These are phyloP conservation scores for Taphrina flavorubra DNA, from an alignment of 1,139 yeast genomes.

Conservation along the genomic window DNA sequence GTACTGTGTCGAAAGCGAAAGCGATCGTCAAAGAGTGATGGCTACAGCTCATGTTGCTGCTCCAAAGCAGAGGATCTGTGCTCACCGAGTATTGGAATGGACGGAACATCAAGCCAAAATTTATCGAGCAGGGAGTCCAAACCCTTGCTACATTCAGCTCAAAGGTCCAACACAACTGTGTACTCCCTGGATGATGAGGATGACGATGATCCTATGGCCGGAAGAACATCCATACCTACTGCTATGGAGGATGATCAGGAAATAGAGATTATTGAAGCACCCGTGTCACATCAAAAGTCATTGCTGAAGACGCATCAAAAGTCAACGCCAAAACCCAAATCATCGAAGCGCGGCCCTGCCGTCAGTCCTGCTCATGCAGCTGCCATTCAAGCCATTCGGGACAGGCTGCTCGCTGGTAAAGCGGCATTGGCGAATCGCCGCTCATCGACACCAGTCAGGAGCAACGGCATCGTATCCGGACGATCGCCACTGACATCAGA, in stretches of 20 bases:
- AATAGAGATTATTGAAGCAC: neutral
- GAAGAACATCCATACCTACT: neutral
- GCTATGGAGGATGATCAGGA: constrained; percentile 3
- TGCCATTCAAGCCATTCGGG: neutral
- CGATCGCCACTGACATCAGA: neutral
- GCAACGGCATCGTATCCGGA: neutral
- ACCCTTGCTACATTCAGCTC: neutral
- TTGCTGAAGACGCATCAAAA: neutral
- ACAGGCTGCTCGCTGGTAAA: constrained; percentile 1
- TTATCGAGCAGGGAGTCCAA: neutral
- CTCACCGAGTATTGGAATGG: neutral
- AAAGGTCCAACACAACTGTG: neutral
- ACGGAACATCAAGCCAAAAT: neutral
- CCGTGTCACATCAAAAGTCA: neutral
- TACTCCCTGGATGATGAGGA: neutral
- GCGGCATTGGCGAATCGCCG: constrained; percentile 3
- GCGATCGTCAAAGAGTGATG: neutral
- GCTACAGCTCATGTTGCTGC: neutral
- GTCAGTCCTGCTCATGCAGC: neutral
- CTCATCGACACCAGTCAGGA: neutral
- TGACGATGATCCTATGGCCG: constrained; percentile 1
- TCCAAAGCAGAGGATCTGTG: neutral
- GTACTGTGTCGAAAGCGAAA: neutral
- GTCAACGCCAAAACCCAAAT: neutral
- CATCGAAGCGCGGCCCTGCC: neutral